These are phyloP conservation scores for Priceomyces medius DNA, from an alignment of 805 yeast species.

Conservation along the genomic window DNA sequence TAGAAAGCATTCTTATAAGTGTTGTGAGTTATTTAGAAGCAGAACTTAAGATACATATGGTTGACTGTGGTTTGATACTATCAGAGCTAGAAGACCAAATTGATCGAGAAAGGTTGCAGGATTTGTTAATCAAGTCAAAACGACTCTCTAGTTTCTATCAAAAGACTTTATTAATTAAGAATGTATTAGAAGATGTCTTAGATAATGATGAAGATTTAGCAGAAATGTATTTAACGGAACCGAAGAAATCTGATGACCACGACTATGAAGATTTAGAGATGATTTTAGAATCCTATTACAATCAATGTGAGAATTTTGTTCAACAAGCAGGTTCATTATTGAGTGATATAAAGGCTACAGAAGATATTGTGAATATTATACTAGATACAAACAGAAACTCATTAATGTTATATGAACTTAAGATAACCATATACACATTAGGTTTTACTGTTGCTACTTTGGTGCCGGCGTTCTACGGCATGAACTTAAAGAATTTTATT, in stretches of 20 bases:
- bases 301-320: constrained; percentile 89
- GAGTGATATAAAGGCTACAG: constrained; percentile 84
- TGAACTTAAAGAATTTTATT: constrained; percentile 76
- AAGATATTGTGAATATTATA: constrained; percentile 88
- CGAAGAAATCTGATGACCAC: constrained; percentile 18
- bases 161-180: constrained; percentile 69
- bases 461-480: constrained; percentile 85
- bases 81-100: constrained; percentile 75
- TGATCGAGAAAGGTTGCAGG: constrained; percentile 71
- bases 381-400: constrained; percentile 89
- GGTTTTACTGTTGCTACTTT: constrained; percentile 85
- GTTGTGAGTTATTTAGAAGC: constrained; percentile 78
- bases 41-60: constrained; percentile 61
- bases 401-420: constrained; percentile 80
- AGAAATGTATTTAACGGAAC: constrained; percentile 69
- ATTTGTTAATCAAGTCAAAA: constrained; percentile 71
- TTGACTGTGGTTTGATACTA: constrained; percentile 61
- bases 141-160: constrained; percentile 71
- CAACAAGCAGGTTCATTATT: constrained; percentile 84
- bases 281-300: constrained; percentile 83
- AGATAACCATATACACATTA: constrained; percentile 77
- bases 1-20: constrained; percentile 79
- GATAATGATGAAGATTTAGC: constrained; percentile 85
- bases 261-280: constrained; percentile 79
- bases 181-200: constrained; percentile 77